Base-by-base conservation (phyloP, 2,329 filamentous ascomycete genomes). In the Cladosporium sp. region DNA sequence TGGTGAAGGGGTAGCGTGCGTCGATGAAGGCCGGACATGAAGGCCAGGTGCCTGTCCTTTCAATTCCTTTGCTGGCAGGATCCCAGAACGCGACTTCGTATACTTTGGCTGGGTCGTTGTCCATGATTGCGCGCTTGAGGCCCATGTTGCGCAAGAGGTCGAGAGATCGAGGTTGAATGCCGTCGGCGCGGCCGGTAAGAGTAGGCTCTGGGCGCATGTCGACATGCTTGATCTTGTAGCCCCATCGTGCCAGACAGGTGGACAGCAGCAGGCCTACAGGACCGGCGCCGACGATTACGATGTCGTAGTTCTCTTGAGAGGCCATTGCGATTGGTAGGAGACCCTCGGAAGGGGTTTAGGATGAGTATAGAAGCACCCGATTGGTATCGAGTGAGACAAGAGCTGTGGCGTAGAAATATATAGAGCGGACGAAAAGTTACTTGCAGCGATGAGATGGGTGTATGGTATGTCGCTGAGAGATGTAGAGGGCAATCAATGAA, bases 201-300 rank as follows among this genome's bases (percentile, higher is more conserved):
- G 90, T 95, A 13, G 90, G 90, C 62, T 92, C 86, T 2, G 88
- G 77, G 52, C 90, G 80, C 70, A 94, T 95, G 72, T 95, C 91
- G 64, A 95, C 89, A 71, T 95, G 89, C 75, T 92, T 95, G 69
- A 96, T 88, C 68, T 83, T 89, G 76, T 95, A 96, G 16, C 91
- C 91, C 88, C 90, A 95, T 73, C 90, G 79, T 53, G 88, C 87
- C 54, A 96, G 79, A 65, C 87, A 92, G 25, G 90, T 90, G 7
- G 89, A 93, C 19, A 95, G 78, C 71, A 94, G 84, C 51, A 95
- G 79, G 49, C 91, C 91, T 35, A 91, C 89, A 3, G 91, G 91
- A 13, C 91, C 91, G 50, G 91, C 91, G 56, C 91, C 91, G 49
- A 95, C 78, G 58, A 95, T 90, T 59, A 95, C 89, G 43, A 79